A percentile compares a stretch with the other conserved stretches of the same genome.
Conservation (phyloP, 768 basidiomycete species). For the Boletus rufocinnamomeus region DNA sequence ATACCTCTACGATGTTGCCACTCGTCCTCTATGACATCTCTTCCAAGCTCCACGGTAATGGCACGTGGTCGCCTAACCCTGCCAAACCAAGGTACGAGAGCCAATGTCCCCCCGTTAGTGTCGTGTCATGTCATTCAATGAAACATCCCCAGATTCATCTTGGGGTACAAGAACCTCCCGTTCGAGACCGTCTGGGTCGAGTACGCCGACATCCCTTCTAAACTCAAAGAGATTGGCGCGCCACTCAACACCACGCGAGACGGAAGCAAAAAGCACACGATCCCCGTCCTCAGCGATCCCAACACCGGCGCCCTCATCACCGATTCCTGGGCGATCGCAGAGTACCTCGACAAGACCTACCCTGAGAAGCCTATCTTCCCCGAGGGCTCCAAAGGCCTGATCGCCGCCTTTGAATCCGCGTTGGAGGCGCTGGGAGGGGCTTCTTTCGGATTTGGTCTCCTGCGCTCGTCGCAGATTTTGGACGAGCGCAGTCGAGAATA, state of each 20-base stretch:
- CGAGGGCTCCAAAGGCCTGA: constrained; percentile 22
- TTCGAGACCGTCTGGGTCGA: constrained; percentile 39
- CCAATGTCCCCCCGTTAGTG: not conserved
- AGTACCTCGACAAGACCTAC: constrained; percentile 40
- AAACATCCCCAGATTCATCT: constrained; percentile 27
- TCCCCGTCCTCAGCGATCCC: constrained; percentile 39
- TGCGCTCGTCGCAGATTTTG: constrained; percentile 33
- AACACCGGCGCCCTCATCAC: constrained; percentile 30
- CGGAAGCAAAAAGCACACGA: constrained; percentile 28
- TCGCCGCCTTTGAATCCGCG: constrained; percentile 23
- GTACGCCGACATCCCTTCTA: constrained; percentile 34
- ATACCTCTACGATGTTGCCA: constrained; percentile 20
- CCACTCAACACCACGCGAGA: constrained; percentile 18
- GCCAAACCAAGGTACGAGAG: constrained; percentile 38
- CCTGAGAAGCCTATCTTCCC: constrained; percentile 35
- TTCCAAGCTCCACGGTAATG: constrained; percentile 32
- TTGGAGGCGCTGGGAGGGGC: constrained; percentile 1
- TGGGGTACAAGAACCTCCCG: constrained; percentile 36
- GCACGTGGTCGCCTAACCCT: constrained; percentile 40
- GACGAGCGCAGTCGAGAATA: constrained; percentile 38
- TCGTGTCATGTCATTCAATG: not conserved
- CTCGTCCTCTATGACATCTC: constrained; percentile 42
- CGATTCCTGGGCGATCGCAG: constrained; percentile 36
- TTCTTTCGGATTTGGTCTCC: constrained; percentile 17
- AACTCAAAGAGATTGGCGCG: constrained; percentile 30